These are phyloP conservation scores for Kazachstania taianensis DNA, from an alignment of 805 yeast species.

Conservation along the genomic window DNA sequence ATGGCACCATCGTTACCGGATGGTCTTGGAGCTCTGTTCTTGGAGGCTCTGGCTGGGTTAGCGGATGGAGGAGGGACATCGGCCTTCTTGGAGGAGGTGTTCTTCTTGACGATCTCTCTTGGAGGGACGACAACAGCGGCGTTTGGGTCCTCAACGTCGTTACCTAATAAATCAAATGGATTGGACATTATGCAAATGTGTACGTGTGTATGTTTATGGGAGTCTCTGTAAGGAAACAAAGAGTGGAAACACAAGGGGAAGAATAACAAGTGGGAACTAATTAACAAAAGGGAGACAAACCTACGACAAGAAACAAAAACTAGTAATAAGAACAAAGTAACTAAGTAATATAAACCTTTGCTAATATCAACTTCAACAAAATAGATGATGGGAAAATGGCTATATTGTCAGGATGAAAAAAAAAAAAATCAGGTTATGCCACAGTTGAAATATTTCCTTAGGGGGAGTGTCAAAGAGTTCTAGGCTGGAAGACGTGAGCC, in stretches of 20 bases:
- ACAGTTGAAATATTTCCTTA: neutral
- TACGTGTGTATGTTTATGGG: neutral
- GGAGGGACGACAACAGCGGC: slow-evolving; percentile 43
- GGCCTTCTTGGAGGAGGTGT: slow-evolving; percentile 76
- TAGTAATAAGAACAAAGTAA: neutral
- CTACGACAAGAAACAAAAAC: neutral
- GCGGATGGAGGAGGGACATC: slow-evolving; percentile 77
- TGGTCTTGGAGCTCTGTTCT: slow-evolving; percentile 54
- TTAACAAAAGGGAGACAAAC: too few species aligned
- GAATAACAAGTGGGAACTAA: neutral
- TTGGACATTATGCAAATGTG: slow-evolving; percentile 30
- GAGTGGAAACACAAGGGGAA: neutral
- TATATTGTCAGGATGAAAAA: too few species aligned
- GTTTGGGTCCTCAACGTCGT: slow-evolving; percentile 78
- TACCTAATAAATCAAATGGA: slow-evolving; percentile 73
- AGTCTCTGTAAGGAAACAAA: neutral
- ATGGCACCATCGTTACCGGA: slow-evolving; percentile 87
- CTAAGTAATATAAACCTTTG: too few species aligned
- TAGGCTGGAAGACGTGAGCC: neutral
- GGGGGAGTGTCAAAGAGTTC: neutral
- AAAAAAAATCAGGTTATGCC: neutral
- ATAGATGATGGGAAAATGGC: too few species aligned
- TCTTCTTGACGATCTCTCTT: slow-evolving; percentile 71
- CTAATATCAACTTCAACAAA: too few species aligned
- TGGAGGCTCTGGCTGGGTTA: slow-evolving; percentile 68